phyloP scores from a whole-genome alignment of 1,284 basidiomycete genomes.

The Mycosarcoma maydis region DNA sequence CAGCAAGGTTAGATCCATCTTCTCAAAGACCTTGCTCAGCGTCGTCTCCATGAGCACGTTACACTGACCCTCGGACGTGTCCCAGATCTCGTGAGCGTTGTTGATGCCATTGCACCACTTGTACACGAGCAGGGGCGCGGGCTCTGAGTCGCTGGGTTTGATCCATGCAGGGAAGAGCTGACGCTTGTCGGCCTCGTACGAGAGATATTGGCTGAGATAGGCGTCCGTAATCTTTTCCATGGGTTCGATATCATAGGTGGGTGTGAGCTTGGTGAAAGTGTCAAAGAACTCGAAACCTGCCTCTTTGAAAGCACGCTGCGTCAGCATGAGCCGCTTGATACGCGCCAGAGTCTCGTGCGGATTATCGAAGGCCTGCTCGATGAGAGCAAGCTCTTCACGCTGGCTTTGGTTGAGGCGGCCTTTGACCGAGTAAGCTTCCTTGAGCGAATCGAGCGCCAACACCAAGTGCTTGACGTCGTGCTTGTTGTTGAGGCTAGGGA shows the following conservation, averaged over 20 bases:
- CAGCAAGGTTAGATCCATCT: constrained; percentile 66
- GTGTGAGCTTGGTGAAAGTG: constrained; percentile 64
- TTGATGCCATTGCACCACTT: constrained; percentile 68
- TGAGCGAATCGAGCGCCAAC: constrained; percentile 65
- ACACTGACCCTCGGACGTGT: constrained; percentile 64
- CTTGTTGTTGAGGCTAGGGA: constrained; percentile 67
- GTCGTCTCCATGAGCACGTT: constrained; percentile 67
- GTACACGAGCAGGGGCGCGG: constrained; percentile 66
- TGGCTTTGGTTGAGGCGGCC: constrained; percentile 66
- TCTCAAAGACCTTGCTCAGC: constrained; percentile 65
- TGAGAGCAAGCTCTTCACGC: constrained; percentile 65
- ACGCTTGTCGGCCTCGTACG: constrained; percentile 67
- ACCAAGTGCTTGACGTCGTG: constrained; percentile 66
- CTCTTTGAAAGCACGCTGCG: constrained; percentile 67
- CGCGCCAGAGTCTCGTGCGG: constrained; percentile 66
- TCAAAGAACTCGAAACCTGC: constrained; percentile 67
- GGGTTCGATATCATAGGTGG: constrained; percentile 66
- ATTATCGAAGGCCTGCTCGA: constrained; percentile 67
- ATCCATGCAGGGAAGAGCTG: constrained; percentile 67
- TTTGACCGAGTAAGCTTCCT: constrained; percentile 66
- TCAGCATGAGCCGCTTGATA: constrained; percentile 66
- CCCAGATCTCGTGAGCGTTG: constrained; percentile 65
- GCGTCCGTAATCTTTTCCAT: constrained; percentile 67
- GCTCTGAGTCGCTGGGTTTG: constrained; percentile 66
- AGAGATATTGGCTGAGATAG: constrained; percentile 66